Evolutionary conservation across 2,329 filamentous ascomycete species (phyloP).

Genomic region (Drechslerella dactyloides): DNA sequence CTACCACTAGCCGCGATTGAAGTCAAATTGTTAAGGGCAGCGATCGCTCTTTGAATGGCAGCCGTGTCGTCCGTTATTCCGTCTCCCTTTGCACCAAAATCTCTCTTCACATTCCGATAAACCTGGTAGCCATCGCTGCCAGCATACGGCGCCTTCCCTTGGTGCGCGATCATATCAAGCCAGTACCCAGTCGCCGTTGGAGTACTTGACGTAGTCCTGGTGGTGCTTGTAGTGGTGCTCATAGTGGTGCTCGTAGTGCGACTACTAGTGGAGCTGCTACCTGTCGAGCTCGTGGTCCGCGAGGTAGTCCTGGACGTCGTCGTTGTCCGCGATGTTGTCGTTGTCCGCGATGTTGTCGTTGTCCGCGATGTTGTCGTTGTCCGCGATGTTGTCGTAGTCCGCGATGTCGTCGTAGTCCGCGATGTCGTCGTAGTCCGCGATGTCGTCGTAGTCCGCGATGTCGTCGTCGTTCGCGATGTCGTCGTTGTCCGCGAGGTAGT

Average conservation of each 20-base stretch:
- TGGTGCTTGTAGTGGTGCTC: slow-evolving; percentile 4
- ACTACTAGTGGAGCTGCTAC: too few relatives aligned
- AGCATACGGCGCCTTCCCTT: slow-evolving; percentile 42
- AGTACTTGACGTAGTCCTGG: neutral
- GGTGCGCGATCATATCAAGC: slow-evolving; percentile 32
- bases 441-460: too few relatives aligned
- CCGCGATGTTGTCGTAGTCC: too few relatives aligned
- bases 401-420: too few relatives aligned
- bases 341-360: neutral
- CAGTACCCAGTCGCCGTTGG: slow-evolving; percentile 24
- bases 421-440: too few relatives aligned
- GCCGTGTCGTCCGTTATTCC: slow-evolving; percentile 76
- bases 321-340: too few relatives aligned
- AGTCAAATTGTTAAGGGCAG: too few relatives aligned
- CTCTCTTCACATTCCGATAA: slow-evolving; percentile 47
- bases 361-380: neutral
- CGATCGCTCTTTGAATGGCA: slow-evolving; percentile 78
- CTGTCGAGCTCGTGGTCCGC: too few relatives aligned
- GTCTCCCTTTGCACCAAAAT: slow-evolving; percentile 46
- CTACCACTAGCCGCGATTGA: too few relatives aligned
- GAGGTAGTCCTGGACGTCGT: too few relatives aligned
- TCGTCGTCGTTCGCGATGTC: too few relatives aligned
- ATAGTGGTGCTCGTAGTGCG: neutral
- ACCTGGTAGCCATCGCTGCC: slow-evolving; percentile 31
- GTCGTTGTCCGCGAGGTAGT: too few relatives aligned